These are phyloP conservation scores for Dalbergia oliveri DNA, from an alignment of 306 rosid species.

Conservation along the genomic window DNA sequence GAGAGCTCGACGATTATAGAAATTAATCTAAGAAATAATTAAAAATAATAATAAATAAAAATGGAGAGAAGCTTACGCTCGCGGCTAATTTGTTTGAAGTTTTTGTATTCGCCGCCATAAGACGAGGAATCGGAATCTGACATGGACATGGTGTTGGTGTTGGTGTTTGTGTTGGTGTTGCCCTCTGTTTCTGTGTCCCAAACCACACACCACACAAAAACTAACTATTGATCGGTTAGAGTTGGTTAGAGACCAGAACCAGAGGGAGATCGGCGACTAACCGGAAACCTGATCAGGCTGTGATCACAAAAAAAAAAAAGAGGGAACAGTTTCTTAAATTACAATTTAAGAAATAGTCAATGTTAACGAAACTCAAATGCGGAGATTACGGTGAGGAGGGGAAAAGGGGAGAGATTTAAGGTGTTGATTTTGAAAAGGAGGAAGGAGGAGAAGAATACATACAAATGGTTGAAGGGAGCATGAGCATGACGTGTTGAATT, in stretches of 20 bases:
- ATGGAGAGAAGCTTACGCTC: conserved; percentile 42
- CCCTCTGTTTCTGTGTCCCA: conserved; percentile 32
- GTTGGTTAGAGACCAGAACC: conserved; percentile 19
- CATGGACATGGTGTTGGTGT: conserved; percentile 30
- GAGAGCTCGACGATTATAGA: conserved; percentile 4
- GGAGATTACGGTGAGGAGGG: no score
- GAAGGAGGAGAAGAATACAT: neutral
- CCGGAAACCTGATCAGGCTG: conserved; percentile 38
- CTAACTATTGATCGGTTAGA: conserved; percentile 28
- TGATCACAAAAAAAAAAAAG: neutral
- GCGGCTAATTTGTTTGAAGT: conserved; percentile 55
- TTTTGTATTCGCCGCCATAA: conserved; percentile 46
- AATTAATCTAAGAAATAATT: conserved; percentile 2
- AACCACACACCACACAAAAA: conserved; percentile 9
- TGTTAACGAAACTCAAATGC: neutral
- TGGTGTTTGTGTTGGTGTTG: neutral
- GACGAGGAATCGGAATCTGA: conserved; percentile 59
- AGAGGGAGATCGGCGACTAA: conserved; percentile 43
- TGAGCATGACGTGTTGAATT: conserved; percentile 46
- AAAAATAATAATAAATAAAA: neutral
- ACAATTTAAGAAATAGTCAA: neutral
- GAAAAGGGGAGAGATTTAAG: neutral
- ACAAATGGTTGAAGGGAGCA: conserved; percentile 37
- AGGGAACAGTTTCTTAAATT: conserved; percentile 11
- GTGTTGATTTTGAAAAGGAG: neutral